Evolutionary conservation across 352 stramenopile genomes (phyloP).

Genomic region (Phytophthora pluvialis): DNA sequence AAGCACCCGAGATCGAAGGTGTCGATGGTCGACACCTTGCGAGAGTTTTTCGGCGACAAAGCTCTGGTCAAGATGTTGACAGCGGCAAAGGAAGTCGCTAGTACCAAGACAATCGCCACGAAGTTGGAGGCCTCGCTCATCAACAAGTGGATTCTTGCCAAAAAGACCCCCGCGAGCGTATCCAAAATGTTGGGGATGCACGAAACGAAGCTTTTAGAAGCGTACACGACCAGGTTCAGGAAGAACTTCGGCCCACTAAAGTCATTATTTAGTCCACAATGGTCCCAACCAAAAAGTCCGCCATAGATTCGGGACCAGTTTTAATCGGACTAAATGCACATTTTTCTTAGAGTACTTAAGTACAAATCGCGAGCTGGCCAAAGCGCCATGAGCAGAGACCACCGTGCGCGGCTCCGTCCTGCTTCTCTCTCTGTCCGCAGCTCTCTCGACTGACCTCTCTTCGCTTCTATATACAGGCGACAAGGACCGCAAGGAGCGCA

Average conservation of each 20-base stretch:
- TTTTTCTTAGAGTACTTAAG: not conserved
- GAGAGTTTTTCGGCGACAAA: conserved; percentile 1
- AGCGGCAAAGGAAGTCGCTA: not conserved
- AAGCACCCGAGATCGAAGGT: conserved; percentile 2
- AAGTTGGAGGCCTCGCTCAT: not conserved
- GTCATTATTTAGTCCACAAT: no score
- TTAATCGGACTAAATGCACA: no score
- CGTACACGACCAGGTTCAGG: not conserved
- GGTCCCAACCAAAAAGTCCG: no score
- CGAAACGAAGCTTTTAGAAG: not conserved
- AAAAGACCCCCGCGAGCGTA: not conserved
- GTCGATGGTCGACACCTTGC: not conserved
- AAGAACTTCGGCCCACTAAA: not conserved
- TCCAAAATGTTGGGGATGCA: not conserved
- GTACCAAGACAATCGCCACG: not conserved
- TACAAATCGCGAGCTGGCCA: not conserved
- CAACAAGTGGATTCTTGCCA: conserved; percentile 4
- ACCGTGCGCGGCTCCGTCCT: conserved; percentile 1
- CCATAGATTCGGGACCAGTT: no score
- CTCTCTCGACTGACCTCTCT: not conserved
- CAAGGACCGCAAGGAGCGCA: conserved; percentile 18
- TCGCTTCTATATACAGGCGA: conserved; percentile 6
- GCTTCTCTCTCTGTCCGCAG: not conserved
- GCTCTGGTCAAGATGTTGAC: not conserved
- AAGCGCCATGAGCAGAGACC: conserved; percentile 15